A percentile compares a stretch with the other conserved stretches of the same genome.
Evolutionary conservation across 768 basidiomycete genomes (phyloP).

Genomic region (Hirschioporus abietinus): DNA sequence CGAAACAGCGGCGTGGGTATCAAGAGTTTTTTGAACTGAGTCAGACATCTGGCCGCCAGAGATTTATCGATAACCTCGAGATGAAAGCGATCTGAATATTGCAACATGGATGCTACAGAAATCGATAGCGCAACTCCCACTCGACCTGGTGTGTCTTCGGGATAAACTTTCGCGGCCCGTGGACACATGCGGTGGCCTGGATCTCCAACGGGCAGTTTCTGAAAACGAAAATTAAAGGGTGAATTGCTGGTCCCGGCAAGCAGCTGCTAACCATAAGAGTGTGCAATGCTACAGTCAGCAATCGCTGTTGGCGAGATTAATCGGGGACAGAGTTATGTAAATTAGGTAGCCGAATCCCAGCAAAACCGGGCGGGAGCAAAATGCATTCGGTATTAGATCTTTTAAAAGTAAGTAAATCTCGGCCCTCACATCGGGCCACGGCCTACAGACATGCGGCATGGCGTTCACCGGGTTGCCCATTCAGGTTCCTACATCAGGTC

Average conservation of each 20-base stretch:
- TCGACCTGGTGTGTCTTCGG: neutral
- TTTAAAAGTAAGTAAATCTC: neutral
- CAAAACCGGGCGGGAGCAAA: neutral
- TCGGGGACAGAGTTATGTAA: neutral
- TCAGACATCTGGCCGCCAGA: neutral
- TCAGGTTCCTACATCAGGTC: neutral
- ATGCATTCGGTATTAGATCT: neutral
- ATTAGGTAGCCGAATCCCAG: neutral
- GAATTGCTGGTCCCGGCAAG: neutral
- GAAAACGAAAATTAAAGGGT: constrained; percentile 1
- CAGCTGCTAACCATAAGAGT: neutral
- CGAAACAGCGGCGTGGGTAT: neutral
- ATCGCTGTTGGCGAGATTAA: neutral
- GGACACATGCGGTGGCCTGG: too few relatives aligned
- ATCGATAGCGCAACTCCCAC: neutral
- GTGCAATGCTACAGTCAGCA: neutral
- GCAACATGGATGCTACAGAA: neutral
- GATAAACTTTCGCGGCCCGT: neutral
- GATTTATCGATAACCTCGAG: neutral
- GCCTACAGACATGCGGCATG: neutral
- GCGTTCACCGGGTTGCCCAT: neutral
- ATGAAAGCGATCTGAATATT: neutral
- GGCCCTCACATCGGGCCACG: too few relatives aligned
- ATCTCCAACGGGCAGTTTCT: neutral
- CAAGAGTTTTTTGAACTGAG: neutral